These are phyloP conservation scores for Aspergillus sp. DNA, from an alignment of 2,329 filamentous ascomycete genomes.

Conservation along the genomic window DNA sequence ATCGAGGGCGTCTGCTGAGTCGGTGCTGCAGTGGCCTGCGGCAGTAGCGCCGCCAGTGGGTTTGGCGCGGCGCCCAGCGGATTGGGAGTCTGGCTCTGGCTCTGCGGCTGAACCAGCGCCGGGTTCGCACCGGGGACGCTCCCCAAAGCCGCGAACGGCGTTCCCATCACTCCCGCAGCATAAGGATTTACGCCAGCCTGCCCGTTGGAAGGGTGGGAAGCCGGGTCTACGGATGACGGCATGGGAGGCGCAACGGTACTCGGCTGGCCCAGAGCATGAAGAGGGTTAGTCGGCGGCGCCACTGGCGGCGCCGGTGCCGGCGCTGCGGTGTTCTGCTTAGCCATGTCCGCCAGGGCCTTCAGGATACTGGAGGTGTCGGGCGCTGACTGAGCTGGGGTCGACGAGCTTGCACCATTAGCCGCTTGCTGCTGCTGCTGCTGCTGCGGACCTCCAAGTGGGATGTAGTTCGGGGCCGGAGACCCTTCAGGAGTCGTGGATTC, in stretches of 20 bases:
- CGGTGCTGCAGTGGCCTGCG: slow-evolving; percentile 34
- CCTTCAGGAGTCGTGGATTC: slow-evolving; percentile 68
- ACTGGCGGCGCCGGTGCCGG: slow-evolving; percentile 38
- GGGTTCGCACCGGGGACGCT: slow-evolving; percentile 37
- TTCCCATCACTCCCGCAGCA: slow-evolving; percentile 45
- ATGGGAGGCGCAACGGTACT: slow-evolving; percentile 41
- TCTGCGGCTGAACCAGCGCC: slow-evolving; percentile 38
- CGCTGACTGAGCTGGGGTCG: slow-evolving; percentile 33
- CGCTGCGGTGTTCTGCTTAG: slow-evolving; percentile 66
- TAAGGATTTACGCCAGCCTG: slow-evolving; percentile 61
- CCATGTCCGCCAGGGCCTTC: slow-evolving; percentile 77
- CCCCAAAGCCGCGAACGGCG: slow-evolving; percentile 49
- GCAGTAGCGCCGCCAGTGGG: slow-evolving; percentile 44
- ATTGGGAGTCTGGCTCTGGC: slow-evolving; percentile 42
- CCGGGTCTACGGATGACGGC: slow-evolving; percentile 47
- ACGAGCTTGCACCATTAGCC: slow-evolving; percentile 23
- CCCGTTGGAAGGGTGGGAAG: slow-evolving; percentile 41
- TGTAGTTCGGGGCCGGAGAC: slow-evolving; percentile 48
- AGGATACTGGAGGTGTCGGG: slow-evolving; percentile 67
- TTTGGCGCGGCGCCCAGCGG: slow-evolving; percentile 41
- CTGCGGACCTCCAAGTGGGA: slow-evolving; percentile 36
- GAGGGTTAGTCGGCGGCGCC: slow-evolving; percentile 42
- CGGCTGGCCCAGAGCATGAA: slow-evolving; percentile 52
- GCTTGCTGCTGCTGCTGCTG: slow-evolving; percentile 24
- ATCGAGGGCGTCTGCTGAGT: slow-evolving; percentile 28